A percentile compares a stretch with the other conserved stretches of the same genome.
These are phyloP conservation scores for Neospermospora avenae DNA, from an alignment of 2,329 filamentous ascomycete genomes.

Conservation along the genomic window DNA sequence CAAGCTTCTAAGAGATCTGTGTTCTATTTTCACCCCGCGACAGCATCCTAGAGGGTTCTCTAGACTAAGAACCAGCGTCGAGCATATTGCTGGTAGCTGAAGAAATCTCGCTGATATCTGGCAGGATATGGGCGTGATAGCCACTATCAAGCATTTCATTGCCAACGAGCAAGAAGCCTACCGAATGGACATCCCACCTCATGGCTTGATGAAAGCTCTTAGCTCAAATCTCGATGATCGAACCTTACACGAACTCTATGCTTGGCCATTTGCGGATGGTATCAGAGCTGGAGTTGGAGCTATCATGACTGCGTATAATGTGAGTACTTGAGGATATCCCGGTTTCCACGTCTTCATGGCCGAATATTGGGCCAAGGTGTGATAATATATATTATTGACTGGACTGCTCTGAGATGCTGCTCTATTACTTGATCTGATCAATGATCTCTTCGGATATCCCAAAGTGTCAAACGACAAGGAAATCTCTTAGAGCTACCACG, in stretches of 20 bases:
- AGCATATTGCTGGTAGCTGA: background rate
- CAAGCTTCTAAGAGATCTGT: too few species aligned
- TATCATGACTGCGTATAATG: constrained; percentile 80
- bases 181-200: constrained; percentile 32
- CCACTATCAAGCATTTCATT: constrained; percentile 55
- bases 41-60: too few species aligned
- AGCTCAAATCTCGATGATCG: constrained; percentile 55
- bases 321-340: background rate
- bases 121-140: constrained; percentile 37
- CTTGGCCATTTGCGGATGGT: constrained; percentile 54
- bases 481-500: too few species aligned
- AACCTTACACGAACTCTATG: constrained; percentile 57
- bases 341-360: too few species aligned
- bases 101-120: background rate
- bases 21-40: too few species aligned
- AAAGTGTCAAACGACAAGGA: too few species aligned
- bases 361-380: too few species aligned
- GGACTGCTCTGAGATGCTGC: too few species aligned
- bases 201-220: constrained; percentile 35
- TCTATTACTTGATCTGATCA: too few species aligned
- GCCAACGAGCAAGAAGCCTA: constrained; percentile 43
- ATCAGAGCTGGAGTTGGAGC: constrained; percentile 72
- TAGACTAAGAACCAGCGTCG: background rate
- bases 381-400: too few species aligned
- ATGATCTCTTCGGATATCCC: too few species aligned